phyloP scores from a whole-genome alignment of 352 stramenopile species.

The Pythium utonaiense region DNA sequence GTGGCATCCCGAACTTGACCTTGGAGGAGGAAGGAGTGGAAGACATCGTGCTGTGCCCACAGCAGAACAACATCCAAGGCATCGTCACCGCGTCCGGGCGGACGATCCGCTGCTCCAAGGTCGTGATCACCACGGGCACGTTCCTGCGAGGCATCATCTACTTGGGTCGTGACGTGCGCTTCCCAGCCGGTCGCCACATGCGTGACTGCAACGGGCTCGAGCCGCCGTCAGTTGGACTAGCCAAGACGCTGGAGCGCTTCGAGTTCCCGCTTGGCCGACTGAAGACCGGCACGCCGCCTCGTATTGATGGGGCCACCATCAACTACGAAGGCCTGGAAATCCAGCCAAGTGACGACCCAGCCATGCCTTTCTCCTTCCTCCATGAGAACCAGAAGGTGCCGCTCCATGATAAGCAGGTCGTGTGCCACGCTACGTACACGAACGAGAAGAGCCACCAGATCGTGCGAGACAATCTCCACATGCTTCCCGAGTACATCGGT shows the following conservation, averaged over 20 bases:
- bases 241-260: slow-evolving; percentile 90
- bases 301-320: slow-evolving; percentile 95
- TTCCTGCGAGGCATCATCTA: slow-evolving; percentile 97
- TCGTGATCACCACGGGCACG: slow-evolving; percentile 98
- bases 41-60: slow-evolving; percentile 88
- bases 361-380: slow-evolving; percentile 94
- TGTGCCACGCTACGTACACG: slow-evolving; percentile 95
- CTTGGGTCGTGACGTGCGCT: slow-evolving; percentile 87
- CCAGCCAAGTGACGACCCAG: slow-evolving; percentile 92
- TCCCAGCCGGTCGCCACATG: slow-evolving; percentile 93
- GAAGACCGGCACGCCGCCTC: slow-evolving; percentile 97
- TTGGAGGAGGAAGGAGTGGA: slow-evolving; percentile 95
- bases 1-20: slow-evolving; percentile 81
- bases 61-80: slow-evolving; percentile 56
- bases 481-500: slow-evolving; percentile 92
- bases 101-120: slow-evolving; percentile 47
- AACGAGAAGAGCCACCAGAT: slow-evolving; percentile 96
- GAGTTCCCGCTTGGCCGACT: slow-evolving; percentile 93
- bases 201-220: slow-evolving; percentile 84
- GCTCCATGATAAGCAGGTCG: slow-evolving; percentile 78
- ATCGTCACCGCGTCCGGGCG: slow-evolving; percentile 59
- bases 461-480: slow-evolving; percentile 91
- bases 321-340: slow-evolving; percentile 89
- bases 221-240: slow-evolving; percentile 93
- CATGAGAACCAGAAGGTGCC: slow-evolving; percentile 78